Percentiles rank a stretch among this genome's conserved stretches.
Evolutionary conservation across 2,329 filamentous ascomycete species (phyloP).

Genomic region (Leptographium radiaticola): DNA sequence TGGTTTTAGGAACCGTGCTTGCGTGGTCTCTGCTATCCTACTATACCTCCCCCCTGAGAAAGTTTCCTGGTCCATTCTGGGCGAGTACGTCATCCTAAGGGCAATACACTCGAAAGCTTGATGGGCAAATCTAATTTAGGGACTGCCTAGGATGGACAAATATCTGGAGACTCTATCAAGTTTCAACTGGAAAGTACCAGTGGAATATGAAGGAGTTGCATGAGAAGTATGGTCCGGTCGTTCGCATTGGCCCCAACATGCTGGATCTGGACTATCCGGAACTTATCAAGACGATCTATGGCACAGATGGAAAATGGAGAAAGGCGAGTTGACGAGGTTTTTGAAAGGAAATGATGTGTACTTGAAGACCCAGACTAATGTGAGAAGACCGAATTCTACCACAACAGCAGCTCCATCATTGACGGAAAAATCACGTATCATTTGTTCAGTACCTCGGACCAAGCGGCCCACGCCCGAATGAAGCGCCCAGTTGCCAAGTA

Average conservation of each 20-base stretch:
- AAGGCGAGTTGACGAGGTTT: background rate
- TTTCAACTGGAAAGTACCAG: constrained; percentile 14
- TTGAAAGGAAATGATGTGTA: background rate
- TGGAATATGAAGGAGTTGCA: constrained; percentile 15
- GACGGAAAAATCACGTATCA: constrained; percentile 23
- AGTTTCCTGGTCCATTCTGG: constrained; percentile 12
- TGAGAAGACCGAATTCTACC: constrained; percentile 4
- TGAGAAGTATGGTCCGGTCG: constrained; percentile 22
- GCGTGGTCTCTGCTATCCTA: constrained; percentile 3
- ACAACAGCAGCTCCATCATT: constrained; percentile 10
- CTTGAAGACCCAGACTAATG: constrained; percentile 13
- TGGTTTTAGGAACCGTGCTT: background rate
- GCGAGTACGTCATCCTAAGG: constrained; percentile 5
- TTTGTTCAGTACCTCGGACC: constrained; percentile 23
- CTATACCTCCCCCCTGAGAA: constrained; percentile 8
- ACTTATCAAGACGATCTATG: constrained; percentile 23
- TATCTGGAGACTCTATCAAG: background rate
- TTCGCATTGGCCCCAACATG: constrained; percentile 26
- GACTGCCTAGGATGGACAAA: constrained; percentile 16
- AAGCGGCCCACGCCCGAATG: constrained; percentile 17
- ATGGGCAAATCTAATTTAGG: background rate
- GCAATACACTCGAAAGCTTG: background rate
- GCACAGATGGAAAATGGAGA: constrained; percentile 15
- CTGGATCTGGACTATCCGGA: constrained; percentile 24
- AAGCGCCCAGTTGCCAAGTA: constrained; percentile 24